Evolutionary conservation across 441 rosid species (phyloP), one percentile per base, ranked within the genome.

Genomic region (Melastoma candidum): DNA sequence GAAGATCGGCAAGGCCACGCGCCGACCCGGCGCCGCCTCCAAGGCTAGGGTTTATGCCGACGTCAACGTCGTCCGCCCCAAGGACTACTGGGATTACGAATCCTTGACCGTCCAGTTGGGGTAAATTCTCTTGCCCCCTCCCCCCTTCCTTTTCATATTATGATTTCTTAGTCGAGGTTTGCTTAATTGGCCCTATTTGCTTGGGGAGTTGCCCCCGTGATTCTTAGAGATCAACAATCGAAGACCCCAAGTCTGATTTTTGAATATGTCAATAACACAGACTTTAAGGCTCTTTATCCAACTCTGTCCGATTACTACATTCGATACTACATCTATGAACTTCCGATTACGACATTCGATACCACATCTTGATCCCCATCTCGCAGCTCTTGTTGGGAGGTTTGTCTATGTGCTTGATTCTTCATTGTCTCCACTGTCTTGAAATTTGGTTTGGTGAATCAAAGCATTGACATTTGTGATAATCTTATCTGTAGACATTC

Each of bases 211-310:
- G 2, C 26, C 26, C 26, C 26, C 26, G 26, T 24, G 26, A 24
- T 24, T 24, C 26, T 93, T 58, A 83, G 99, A 72, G 99, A 93
- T 80, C 95, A 89, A 80, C 99, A 93, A 64, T 93, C 97, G 2
- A 93, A 87, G 74, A 93, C 99, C 3, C 99, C 96, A 0, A 93
- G 99, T 69, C 85, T 93, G 54, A 80, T 93, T 46, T 93, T 93
- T 80, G 97, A 93, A 69, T 79, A 83, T 60, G 95, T 93, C 61
- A 89, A 93, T 67, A 93, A 83, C 71, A 87, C 81, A 11, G 97
- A 89, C 73, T 89, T 86, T 56, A 89, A 86, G 87, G 90, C 83
- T 66, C 85, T 93, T 44, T 93, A 93, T 63, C 96, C 97, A 22
- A 87, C 96, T 24, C 80, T 93, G 9, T 74, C 90, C 2, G 97